These are phyloP conservation scores for Pythium biforme DNA, from an alignment of 352 stramenopile genomes.

Conservation along the genomic window DNA sequence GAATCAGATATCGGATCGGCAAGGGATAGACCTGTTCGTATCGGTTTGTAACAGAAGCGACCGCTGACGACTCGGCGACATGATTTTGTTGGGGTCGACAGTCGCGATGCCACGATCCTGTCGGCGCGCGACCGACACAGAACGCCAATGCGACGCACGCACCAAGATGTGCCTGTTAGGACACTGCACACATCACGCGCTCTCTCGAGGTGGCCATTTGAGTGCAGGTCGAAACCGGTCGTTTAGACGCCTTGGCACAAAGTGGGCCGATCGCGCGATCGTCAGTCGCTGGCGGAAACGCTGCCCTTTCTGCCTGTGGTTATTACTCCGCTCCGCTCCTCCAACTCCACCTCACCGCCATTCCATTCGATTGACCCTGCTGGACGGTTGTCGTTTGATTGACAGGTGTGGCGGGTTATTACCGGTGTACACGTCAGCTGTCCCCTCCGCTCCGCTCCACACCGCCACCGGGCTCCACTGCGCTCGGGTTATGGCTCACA, in stretches of 20 bases:
- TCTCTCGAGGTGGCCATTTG: background rate
- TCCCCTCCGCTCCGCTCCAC: slow-evolving; percentile 1
- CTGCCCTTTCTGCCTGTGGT: background rate
- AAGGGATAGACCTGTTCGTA: slow-evolving; percentile 3
- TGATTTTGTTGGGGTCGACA: background rate
- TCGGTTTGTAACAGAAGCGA: background rate
- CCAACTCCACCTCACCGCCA: background rate
- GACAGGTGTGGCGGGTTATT: background rate
- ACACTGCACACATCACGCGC: background rate
- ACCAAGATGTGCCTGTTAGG: background rate
- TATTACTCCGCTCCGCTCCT: background rate
- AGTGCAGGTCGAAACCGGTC: background rate
- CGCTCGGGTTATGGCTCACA: background rate
- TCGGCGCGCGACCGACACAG: background rate
- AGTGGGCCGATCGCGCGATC: background rate
- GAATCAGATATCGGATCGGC: slow-evolving; percentile 1
- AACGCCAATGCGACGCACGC: background rate
- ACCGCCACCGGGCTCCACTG: background rate
- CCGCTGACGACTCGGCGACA: background rate
- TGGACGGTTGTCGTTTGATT: slow-evolving; percentile 1
- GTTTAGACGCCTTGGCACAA: background rate
- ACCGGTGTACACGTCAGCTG: background rate
- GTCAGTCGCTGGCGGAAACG: background rate
- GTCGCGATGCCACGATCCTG: background rate
- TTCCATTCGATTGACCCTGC: background rate